Evolutionary conservation across 2,329 filamentous ascomycete genomes (phyloP).

Genomic region (Leptodontidium sp.): DNA sequence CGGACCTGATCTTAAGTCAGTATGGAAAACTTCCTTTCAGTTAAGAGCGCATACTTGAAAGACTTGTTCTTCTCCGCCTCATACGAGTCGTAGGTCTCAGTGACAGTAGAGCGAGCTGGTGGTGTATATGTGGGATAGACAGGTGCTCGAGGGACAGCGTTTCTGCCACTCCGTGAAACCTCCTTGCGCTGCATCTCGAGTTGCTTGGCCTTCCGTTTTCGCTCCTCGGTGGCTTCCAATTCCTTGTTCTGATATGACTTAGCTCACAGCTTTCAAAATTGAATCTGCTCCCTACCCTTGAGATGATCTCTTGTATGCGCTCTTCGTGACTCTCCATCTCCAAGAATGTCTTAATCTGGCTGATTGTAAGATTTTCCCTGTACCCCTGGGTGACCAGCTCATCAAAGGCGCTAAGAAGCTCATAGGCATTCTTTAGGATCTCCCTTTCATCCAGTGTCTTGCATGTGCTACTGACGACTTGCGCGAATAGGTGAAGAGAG

Average conservation of each 20-base stretch:
- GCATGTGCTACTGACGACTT: conserved; percentile 96
- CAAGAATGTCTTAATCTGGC: conserved; percentile 98
- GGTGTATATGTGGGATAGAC: conserved; percentile 90
- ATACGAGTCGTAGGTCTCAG: conserved; percentile 91
- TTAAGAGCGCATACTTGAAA: conserved; percentile 69
- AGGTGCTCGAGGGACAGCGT: conserved; percentile 74
- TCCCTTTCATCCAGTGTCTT: conserved; percentile 95
- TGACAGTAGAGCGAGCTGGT: conserved; percentile 74
- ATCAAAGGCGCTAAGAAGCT: conserved; percentile 95
- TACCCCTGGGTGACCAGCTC: conserved; percentile 96
- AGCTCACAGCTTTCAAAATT: conserved; percentile 35
- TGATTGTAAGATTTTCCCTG: conserved; percentile 92
- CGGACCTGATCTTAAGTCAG: conserved; percentile 55
- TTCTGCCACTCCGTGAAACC: conserved; percentile 78
- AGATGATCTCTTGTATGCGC: conserved; percentile 97
- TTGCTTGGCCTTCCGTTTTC: conserved; percentile 98
- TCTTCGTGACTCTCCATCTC: conserved; percentile 99
- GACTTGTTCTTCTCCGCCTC: conserved; percentile 97
- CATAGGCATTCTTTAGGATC: conserved; percentile 93
- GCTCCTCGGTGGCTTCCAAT: conserved; percentile 95
- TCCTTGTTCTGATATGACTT: conserved; percentile 83
- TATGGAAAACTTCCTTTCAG: conserved; percentile 5
- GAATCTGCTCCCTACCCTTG: conserved; percentile 65
- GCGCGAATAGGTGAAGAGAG: conserved; percentile 95
- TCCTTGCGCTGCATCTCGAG: conserved; percentile 99